Evolutionary conservation across 805 yeast genomes (phyloP), one percentile per base, ranked within the genome.

Genomic region (Candida takata): DNA sequence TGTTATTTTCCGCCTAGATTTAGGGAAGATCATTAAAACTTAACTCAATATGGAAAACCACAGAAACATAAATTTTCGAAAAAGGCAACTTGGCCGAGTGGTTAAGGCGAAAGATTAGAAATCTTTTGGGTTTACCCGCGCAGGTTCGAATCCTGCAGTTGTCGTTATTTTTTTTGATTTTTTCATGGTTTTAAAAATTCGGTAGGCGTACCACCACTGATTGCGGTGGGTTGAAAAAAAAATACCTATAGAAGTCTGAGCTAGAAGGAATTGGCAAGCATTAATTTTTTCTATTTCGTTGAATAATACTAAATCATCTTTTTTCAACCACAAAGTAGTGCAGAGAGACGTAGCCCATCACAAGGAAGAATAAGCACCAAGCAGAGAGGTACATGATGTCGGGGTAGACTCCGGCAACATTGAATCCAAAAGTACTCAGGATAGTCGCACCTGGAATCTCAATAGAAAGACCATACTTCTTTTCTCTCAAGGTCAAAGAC

Each of bases 371-470:
- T 1, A 66, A 58, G 21, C 78, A 69, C 66, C 83, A 77, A 0
- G 71, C 67, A 0, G 65, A 63, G 34, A 92, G 65, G 41, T 74
- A 74, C 24, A 68, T 55, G 20, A 80, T 68, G 56, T 92, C 97
- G 24, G 66, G 65, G 58, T 74, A 60, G 36, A 84, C 72, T 3
- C 88, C 92, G 17, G 78, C 75, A 11, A 85, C 90, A 45, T 84
- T 74, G 58, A 92, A 92, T 0, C 98, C 98, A 65, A 92, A 92
- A 0, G 97, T 86, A 47, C 95, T 84, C 48, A 92, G 69, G 37
- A 92, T 92, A 2, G 95, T 94, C 3, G 98, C 97, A 9, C 98
- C 98, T 0, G 98, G 98, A 12, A 92, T 94, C 58, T 87, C 95
- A 49, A 92, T 90, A 30, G 88, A 83, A 29, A 92, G 69, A 0